Conservation (phyloP, 768 basidiomycete genomes). For the Leccinum subtestaceum region DNA sequence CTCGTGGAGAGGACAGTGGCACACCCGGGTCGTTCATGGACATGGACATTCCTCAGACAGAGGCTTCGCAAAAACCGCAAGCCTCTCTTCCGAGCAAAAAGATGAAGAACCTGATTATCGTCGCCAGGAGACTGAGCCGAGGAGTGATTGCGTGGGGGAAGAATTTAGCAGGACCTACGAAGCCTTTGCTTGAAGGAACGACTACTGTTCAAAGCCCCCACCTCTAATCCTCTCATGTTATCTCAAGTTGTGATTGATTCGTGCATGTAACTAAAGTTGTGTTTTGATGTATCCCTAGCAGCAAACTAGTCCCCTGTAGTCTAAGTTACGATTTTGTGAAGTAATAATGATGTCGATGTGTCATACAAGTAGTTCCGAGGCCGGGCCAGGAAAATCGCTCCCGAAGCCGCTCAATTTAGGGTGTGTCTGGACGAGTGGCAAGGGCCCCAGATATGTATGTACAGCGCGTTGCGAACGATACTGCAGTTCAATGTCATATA, state of each 20-base stretch:
- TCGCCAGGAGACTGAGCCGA: conserved; percentile 27
- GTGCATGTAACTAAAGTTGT: conserved; percentile 3
- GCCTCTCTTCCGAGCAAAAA: conserved; percentile 13
- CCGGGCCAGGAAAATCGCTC: too few relatives aligned
- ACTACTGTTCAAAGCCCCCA: not conserved
- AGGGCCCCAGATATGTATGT: too few relatives aligned
- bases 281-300: conserved; percentile 28
- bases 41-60: conserved; percentile 27
- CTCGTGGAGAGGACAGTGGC: not conserved
- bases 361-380: too few relatives aligned
- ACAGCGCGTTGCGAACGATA: too few relatives aligned
- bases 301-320: conserved; percentile 11
- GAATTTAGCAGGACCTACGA: conserved; percentile 19
- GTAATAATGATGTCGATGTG: too few relatives aligned
- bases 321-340: not conserved
- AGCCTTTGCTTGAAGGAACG: conserved; percentile 2
- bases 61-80: conserved; percentile 8
- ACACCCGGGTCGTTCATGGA: conserved; percentile 32
- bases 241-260: conserved; percentile 9
- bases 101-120: conserved; percentile 19
- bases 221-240: conserved; percentile 8
- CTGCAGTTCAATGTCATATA: too few relatives aligned
- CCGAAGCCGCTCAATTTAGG: too few relatives aligned
- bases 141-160: conserved; percentile 32
- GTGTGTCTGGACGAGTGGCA: too few relatives aligned